A percentile compares a stretch with the other conserved stretches of the same genome.
phyloP scores from a whole-genome alignment of 2,329 filamentous ascomycete species.

The Dactylellina parvicollis region DNA sequence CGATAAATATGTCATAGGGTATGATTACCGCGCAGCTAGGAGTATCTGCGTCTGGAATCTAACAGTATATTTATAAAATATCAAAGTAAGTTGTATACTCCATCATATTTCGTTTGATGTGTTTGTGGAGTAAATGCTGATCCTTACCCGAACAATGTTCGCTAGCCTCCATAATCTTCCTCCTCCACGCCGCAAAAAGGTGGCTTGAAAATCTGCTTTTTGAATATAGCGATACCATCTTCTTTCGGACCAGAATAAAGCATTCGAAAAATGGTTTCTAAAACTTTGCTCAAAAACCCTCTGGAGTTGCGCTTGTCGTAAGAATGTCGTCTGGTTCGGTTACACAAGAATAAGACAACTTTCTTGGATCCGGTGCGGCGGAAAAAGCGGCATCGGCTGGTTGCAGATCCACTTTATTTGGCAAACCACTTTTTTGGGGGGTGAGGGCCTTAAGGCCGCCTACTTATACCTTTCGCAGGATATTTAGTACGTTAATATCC shows the following conservation, averaged over 20 bases:
- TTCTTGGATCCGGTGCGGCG: conserved; percentile 30
- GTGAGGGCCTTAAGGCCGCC: neutral
- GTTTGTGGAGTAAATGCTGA: conserved; percentile 40
- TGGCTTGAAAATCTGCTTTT: conserved; percentile 51
- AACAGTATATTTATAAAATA: neutral
- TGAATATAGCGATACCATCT: conserved; percentile 5
- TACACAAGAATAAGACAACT: conserved; percentile 41
- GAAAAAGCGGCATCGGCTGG: conserved; percentile 43
- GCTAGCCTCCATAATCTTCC: conserved; percentile 4
- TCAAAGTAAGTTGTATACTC: neutral
- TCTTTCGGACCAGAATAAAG: neutral
- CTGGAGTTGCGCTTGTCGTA: conserved; percentile 29
- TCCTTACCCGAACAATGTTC: conserved; percentile 34
- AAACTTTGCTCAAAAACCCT: conserved; percentile 28
- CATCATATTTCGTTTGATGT: neutral
- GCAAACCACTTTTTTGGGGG: conserved; percentile 21
- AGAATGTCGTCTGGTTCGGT: conserved; percentile 44
- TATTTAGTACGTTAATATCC: conserved; percentile 16
- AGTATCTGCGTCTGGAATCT: too few species aligned
- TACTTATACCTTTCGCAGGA: conserved; percentile 11
- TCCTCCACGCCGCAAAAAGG: conserved; percentile 46
- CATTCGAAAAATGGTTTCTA: conserved; percentile 4
- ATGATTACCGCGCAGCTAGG: too few species aligned
- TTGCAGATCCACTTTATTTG: conserved; percentile 36
- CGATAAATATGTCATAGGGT: too few species aligned